A percentile compares a stretch with the other conserved stretches of the same genome.
Evolutionary conservation across 495 filamentous ascomycete genomes (phyloP).

Genomic region (Clohesyomyces aquaticus): DNA sequence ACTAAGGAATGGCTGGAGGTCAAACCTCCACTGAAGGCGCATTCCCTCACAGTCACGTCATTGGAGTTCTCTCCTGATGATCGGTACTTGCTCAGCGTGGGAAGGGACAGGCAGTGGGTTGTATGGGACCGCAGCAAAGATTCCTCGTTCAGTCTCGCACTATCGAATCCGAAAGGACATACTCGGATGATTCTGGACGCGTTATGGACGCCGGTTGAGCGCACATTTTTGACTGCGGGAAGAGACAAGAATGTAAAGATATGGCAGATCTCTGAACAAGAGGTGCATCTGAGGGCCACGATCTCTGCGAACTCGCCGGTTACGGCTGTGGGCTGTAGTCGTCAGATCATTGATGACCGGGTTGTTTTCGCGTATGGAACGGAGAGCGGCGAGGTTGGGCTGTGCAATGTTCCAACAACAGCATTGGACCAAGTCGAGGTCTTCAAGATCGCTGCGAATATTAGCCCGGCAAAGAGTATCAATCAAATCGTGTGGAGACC

Average conservation of each 20-base stretch:
- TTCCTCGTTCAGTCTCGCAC: conserved; percentile 56
- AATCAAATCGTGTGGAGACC: conserved; percentile 80
- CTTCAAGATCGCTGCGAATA: conserved; percentile 43
- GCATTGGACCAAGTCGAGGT: conserved; percentile 52
- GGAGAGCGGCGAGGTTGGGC: conserved; percentile 58
- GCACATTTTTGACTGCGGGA: conserved; percentile 80
- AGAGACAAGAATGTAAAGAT: conserved; percentile 84
- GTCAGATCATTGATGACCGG: conserved; percentile 45
- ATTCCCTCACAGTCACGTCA: conserved; percentile 81
- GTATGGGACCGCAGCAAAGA: conserved; percentile 63
- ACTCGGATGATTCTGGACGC: conserved; percentile 86
- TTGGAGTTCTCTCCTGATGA: conserved; percentile 80
- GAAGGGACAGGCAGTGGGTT: conserved; percentile 87
- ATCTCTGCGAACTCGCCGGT: conserved; percentile 64
- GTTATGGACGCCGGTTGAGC: conserved; percentile 69
- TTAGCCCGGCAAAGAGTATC: conserved; percentile 67
- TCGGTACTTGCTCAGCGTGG: conserved; percentile 77
- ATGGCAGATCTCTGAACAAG: conserved; percentile 58
- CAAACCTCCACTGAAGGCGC: conserved; percentile 75
- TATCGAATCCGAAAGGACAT: conserved; percentile 81
- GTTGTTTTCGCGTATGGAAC: conserved; percentile 70
- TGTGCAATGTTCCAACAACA: conserved; percentile 49
- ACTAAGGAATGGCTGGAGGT: conserved; percentile 85
- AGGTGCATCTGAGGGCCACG: conserved; percentile 55
- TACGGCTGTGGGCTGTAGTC: conserved; percentile 75